Evolutionary conservation across 2,329 filamentous ascomycete genomes (phyloP).

Genomic region (Sporothrix mexicana): DNA sequence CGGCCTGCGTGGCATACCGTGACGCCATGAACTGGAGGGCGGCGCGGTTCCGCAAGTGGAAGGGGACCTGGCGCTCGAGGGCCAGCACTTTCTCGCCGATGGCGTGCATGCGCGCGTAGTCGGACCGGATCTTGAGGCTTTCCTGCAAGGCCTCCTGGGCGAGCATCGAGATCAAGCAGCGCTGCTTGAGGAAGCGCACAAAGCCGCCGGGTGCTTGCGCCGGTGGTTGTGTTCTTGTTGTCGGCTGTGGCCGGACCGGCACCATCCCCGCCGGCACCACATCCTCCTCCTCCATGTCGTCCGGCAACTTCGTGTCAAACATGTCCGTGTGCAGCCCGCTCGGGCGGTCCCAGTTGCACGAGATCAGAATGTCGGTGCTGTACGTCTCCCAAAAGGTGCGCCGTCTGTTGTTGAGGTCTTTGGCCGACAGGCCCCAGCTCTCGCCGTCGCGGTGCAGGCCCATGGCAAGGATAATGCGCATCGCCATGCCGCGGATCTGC

Average conservation of each 20-base stretch:
- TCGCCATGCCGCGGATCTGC: slow-evolving; percentile 28
- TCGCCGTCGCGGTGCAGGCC: slow-evolving; percentile 31
- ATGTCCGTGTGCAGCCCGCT: slow-evolving; percentile 26
- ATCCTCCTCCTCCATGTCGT: slow-evolving; percentile 18
- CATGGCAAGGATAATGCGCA: slow-evolving; percentile 22
- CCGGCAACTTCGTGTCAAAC: slow-evolving; percentile 28
- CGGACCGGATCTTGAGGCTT: slow-evolving; percentile 27
- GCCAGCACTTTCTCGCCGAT: slow-evolving; percentile 18
- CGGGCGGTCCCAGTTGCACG: slow-evolving; percentile 24
- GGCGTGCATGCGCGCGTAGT: slow-evolving; percentile 19
- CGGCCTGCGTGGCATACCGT: slow-evolving; percentile 20
- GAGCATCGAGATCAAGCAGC: slow-evolving; percentile 9
- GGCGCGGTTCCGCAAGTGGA: slow-evolving; percentile 5
- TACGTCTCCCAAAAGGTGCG: slow-evolving; percentile 29
- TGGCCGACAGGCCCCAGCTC: slow-evolving; percentile 17
- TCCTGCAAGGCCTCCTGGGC: slow-evolving; percentile 27
- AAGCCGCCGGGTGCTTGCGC: too few relatives aligned
- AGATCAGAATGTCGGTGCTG: slow-evolving; percentile 25
- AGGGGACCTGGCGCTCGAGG: not conserved
- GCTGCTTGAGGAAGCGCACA: slow-evolving; percentile 1
- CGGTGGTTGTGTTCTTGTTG: not conserved
- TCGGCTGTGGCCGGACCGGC: too few relatives aligned
- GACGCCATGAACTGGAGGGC: slow-evolving; percentile 24
- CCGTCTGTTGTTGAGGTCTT: slow-evolving; percentile 18
- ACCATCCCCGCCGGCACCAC: not conserved